A percentile compares a stretch with the other conserved stretches of the same genome.
phyloP scores from a whole-genome alignment of 495 filamentous ascomycete genomes.

The Thermochaetoides thermophila region DNA sequence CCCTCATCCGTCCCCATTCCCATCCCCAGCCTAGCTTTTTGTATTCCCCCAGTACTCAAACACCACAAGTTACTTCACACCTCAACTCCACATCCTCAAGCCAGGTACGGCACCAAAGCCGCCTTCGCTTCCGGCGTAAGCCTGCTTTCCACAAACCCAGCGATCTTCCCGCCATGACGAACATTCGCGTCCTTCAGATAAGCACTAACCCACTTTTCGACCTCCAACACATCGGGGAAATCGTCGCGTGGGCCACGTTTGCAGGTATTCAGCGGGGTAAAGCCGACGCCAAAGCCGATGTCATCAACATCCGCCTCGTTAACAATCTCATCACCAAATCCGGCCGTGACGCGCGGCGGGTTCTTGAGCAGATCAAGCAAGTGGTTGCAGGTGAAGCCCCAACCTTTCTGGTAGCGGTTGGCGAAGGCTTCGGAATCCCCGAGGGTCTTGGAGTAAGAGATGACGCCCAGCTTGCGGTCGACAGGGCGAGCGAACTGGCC shows the following conservation, averaged over 20 bases:
- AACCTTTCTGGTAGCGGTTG: constrained; percentile 63
- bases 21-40: background rate
- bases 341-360: constrained; percentile 54
- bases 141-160: constrained; percentile 21
- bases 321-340: constrained; percentile 54
- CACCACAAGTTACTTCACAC: constrained; percentile 1
- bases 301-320: constrained; percentile 84
- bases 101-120: constrained; percentile 28
- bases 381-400: constrained; percentile 72
- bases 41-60: too few relatives aligned
- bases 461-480: constrained; percentile 85
- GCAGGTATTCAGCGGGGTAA: constrained; percentile 82
- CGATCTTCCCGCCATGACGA: constrained; percentile 26
- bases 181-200: constrained; percentile 44
- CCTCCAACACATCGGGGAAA: constrained; percentile 67
- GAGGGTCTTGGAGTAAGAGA: constrained; percentile 82
- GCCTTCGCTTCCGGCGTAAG: constrained; percentile 25
- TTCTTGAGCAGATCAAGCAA: constrained; percentile 79
- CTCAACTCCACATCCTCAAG: constrained; percentile 7
- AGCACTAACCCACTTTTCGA: constrained; percentile 63
- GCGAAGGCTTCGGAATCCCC: constrained; percentile 70
- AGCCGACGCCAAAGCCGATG: constrained; percentile 83
- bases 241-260: constrained; percentile 51
- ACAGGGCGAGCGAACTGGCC: constrained; percentile 69
- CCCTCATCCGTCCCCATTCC: background rate